Percentiles rank a stretch among this genome's conserved stretches.
Conservation (phyloP, 2,329 filamentous ascomycete species). For the Aspergillus aculeatinus region DNA sequence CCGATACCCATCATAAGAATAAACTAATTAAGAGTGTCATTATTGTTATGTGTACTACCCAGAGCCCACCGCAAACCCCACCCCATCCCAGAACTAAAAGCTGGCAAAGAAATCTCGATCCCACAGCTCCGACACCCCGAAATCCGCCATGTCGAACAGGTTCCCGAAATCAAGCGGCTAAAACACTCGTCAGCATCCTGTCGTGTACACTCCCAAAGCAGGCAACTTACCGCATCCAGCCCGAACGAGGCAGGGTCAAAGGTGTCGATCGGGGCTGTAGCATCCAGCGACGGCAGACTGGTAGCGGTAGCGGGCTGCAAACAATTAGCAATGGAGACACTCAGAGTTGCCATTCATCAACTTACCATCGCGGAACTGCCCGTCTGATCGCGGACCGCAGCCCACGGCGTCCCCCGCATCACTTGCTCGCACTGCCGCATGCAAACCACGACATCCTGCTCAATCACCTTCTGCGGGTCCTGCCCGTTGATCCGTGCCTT, state of each 20-base stretch:
- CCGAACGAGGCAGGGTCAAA: constrained; percentile 27
- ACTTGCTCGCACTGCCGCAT: constrained; percentile 26
- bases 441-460: constrained; percentile 20
- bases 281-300: constrained; percentile 12
- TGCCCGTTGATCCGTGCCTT: constrained; percentile 34
- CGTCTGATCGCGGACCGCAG: constrained; percentile 21
- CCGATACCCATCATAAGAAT: too few relatives aligned
- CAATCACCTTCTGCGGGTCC: constrained; percentile 27
- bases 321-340: constrained; percentile 8
- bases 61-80: not conserved
- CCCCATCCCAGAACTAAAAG: constrained; percentile 1
- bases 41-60: not conserved
- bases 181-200: constrained; percentile 14
- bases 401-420: constrained; percentile 25
- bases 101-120: constrained; percentile 25
- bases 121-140: constrained; percentile 28
- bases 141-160: constrained; percentile 31
- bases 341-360: not conserved
- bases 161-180: constrained; percentile 33
- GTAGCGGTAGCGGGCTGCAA: constrained; percentile 17
- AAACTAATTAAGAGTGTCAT: not conserved
- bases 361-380: constrained; percentile 18
- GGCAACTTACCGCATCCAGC: not conserved
- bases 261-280: constrained; percentile 20
- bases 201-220: constrained; percentile 22